Base-by-base conservation (phyloP, 2,329 filamentous ascomycete genomes). In the Atkinsonella hypoxylon region DNA sequence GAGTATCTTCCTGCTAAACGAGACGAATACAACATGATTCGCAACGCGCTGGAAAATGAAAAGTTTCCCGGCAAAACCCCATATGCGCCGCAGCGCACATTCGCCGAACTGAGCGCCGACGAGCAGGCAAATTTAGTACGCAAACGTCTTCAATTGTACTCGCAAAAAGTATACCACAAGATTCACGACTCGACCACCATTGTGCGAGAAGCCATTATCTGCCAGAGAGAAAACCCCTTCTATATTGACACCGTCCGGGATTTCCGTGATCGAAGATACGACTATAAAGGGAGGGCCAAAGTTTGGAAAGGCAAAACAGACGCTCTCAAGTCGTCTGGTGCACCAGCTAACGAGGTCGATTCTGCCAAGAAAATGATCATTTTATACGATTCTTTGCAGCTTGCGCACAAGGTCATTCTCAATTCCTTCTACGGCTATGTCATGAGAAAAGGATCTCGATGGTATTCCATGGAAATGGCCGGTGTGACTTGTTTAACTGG, bases 401-500 rank as follows among this genome's bases (percentile, higher is more conserved):
- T 98, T 60, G 93, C 93, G 0, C 93, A 98, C 74, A 98, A 98
- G 67, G 93, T 98, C 71, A 98, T 98, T 76, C 67, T 98, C 50
- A 98, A 98, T 73, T 95, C 89, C 51, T 98, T 98, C 73, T 98
- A 98, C 59, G 93, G 93, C 56, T 98, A 98, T 64, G 93, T 97
- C 65, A 98, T 98, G 93, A 79, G 93, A 71, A 98, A 98, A 66
- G 93, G 93, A 34, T 98, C 93, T 38, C 82, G 93, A 50, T 98
- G 93, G 93, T 98, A 98, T 65, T 98, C 93, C 17, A 84, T 98
- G 79, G 93, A 98, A 65, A 98, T 98, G 93, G 93, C 94, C 15
- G 93, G 93, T 59, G 93, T 98, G 4, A 98, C 93, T 41, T 98
- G 93, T 70, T 73, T 98, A 65, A 98, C 93, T 1, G 93, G 93